These are phyloP conservation scores for Pseudogymnoascus sp. DNA, from an alignment of 2,329 filamentous ascomycete species.

Conservation along the genomic window DNA sequence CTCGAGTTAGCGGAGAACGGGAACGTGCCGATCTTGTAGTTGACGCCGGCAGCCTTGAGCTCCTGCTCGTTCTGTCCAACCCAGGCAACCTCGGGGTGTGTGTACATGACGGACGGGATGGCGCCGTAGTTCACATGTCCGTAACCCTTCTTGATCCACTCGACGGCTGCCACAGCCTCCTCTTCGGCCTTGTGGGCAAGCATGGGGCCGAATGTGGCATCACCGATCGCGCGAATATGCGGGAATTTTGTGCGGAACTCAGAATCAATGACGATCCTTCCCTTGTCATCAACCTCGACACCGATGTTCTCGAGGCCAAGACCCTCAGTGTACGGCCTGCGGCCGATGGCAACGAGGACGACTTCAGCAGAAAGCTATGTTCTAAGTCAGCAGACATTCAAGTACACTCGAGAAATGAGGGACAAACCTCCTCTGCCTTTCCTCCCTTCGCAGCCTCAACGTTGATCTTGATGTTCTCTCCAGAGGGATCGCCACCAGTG, in stretches of 20 bases:
- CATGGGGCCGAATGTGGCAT: constrained; percentile 97
- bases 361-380: constrained; percentile 82
- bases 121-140: constrained; percentile 98
- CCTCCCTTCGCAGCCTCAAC: constrained; percentile 93
- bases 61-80: constrained; percentile 97
- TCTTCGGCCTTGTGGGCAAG: constrained; percentile 99
- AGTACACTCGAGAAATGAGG: background rate
- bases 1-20: constrained; percentile 97
- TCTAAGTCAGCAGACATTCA: constrained; percentile 12
- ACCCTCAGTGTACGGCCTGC: constrained; percentile 86
- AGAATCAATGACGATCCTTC: constrained; percentile 92
- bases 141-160: constrained; percentile 96
- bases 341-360: constrained; percentile 92
- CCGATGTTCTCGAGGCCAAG: constrained; percentile 92
- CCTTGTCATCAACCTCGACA: constrained; percentile 84
- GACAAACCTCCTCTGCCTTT: constrained; percentile 78
- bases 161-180: constrained; percentile 87
- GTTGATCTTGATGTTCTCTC: constrained; percentile 71
- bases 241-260: constrained; percentile 98
- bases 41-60: constrained; percentile 79
- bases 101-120: constrained; percentile 99
- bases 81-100: constrained; percentile 96
- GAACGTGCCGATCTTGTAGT: constrained; percentile 91
- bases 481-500: constrained; percentile 70
- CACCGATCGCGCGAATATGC: constrained; percentile 94